Base-by-base conservation (phyloP, 2,329 filamentous ascomycete species). In the Claviceps pusilla region DNA sequence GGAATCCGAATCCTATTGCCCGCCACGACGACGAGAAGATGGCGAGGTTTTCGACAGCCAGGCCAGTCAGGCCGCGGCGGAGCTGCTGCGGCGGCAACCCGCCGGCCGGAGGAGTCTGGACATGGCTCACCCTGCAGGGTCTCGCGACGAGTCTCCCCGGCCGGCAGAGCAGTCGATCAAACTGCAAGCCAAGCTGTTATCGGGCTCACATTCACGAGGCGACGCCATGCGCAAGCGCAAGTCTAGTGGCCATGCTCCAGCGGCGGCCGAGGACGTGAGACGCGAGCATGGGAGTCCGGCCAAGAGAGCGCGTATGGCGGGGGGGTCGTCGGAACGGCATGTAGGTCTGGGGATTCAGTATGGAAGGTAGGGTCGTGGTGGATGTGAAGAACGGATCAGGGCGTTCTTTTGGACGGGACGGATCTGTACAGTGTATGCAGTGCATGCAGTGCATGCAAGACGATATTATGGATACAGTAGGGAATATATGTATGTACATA, bases 51-150 rank as follows among this genome's bases (percentile, higher is more conserved):
- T 76, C 39, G 85, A 85, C 62, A 89, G 85, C 55, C 86, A 87
- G 62, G 87, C 88, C 9, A 90, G 84, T 62, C 85, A 87, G 58
- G 81, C 82, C 48, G 88, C 89, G 2, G 83, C 84, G 2, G 83
- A 82, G 59, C 82, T 91, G 81, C 75, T 88, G 58, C 83, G 84
- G 16, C 76, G 80, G 42, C 75, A 80, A 51, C 69, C 76, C 1
- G 70, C 74, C 10, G 71, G n/a, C n/a, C 24, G 24, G n/a, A 37
- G 75, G 63, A 77, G 74, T 57, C 77, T 78, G 29, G 77, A 78
- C 46, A 69, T 76, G 3, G 71, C 70, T 0, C 69, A 67, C 56
- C 71, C 74, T 1, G 66, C 65, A 2, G 70, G 64, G 7, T 73
- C 71, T 14, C 68, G 71, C 31, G 73, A 76, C 48, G 71, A 59